phyloP scores from a whole-genome alignment of 2,329 filamentous ascomycete species.

The Geosmithia morbida region DNA sequence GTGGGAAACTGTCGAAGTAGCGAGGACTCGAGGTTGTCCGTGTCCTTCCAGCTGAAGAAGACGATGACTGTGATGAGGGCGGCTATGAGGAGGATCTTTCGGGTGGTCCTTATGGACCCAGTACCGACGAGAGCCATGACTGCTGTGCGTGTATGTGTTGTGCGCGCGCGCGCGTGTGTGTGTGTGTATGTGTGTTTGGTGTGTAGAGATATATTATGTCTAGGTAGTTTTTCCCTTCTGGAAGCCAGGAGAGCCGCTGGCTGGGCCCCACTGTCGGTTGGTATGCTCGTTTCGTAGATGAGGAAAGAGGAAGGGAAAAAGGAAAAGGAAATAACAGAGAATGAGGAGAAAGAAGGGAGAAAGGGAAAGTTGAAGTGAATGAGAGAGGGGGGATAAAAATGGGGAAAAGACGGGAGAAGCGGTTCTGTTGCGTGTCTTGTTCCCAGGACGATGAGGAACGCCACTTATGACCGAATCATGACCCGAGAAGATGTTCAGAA shows the following conservation, averaged over 20 bases:
- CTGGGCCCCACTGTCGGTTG: no score
- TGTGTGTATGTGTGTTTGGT: neutral
- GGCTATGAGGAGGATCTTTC: constrained; percentile 8
- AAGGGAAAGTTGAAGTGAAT: neutral
- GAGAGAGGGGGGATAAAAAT: neutral
- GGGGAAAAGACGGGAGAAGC: no score
- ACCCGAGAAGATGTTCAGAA: neutral
- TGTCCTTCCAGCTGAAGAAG: neutral
- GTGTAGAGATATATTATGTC: neutral
- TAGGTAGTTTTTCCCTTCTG: no score
- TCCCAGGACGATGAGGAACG: neutral
- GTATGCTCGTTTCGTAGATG: no score
- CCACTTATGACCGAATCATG: neutral
- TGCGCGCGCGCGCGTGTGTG: no score
- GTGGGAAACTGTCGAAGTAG: neutral
- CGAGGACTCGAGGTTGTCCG: constrained; percentile 1
- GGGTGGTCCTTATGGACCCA: neutral
- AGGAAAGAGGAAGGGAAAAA: neutral
- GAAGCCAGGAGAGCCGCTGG: no score
- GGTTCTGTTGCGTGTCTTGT: neutral
- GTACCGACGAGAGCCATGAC: neutral
- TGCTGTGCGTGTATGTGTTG: neutral
- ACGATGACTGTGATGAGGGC: neutral
- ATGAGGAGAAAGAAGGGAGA: neutral
- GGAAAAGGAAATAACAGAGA: no score